Base-by-base conservation (phyloP, 2,329 filamentous ascomycete species). In the Aspergillus vadensis region DNA sequence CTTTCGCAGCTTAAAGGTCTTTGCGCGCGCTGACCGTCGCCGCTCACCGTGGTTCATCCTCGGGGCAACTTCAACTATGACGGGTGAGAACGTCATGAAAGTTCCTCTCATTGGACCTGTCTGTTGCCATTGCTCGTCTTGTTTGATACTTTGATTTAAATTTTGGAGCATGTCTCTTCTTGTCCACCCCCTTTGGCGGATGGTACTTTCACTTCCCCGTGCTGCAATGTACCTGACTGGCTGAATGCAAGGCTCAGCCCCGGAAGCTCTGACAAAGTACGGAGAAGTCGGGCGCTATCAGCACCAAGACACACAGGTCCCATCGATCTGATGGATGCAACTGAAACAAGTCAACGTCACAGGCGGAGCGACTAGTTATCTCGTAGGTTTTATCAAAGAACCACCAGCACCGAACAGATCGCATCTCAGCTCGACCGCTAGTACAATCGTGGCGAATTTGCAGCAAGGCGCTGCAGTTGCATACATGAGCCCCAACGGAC, bases 21-120 rank as follows among this genome's bases (percentile, higher is more conserved):
- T 53, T 47, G 50, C 39, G 47, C 25, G 39, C 19, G 53, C 39
- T 47, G 53, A 55, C 53, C 53, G 53, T 43, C 53, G 55, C 19
- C 55, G 43, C 43, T 44, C 55, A 57, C 54, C 48, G 47, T 51
- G 38, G 53, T 44, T 57, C 38, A 52, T 51, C 19, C 30, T 56
- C 47, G 44, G 58, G 53, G 39, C 30, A 60, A 60, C 48, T 32
- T 27, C 32, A 38, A 21, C 41, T 50, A 62, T 61, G 61, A 59
- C 62, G 63, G 59, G 27, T 60, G 53, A 61, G 62, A 59, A 64
- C 62, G 63, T 63, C 64, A 64, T 61, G 38, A 27, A 32, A 36
- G 49, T 19, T 21, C 8, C 27, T 23, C 19, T 60, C 47, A 60
- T 60, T 60, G 58, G 58, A 60, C 17, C 44, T 57, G 30, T 57